Evolutionary conservation across 768 basidiomycete species (phyloP), one percentile per base, ranked within the genome.

Genomic region (Dioszegia hungarica): DNA sequence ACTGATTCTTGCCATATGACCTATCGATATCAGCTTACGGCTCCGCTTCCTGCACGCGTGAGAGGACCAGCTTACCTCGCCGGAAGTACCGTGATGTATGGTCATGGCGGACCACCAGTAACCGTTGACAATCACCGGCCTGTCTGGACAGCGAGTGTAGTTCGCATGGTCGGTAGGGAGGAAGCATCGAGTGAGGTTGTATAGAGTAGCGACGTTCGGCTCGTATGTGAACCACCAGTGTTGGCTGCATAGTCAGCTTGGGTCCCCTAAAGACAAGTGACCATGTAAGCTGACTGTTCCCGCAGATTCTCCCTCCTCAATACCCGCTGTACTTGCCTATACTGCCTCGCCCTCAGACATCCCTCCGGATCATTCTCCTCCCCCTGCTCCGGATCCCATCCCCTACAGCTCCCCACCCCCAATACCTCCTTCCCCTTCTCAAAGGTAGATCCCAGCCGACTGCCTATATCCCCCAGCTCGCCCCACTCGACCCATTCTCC

Each of bases 61-160:
- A 12, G 11, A 8, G 5, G n/a, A 31, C 3, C n/a, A 54, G 40
- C 56, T 39, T 27, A 57, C 56, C 46, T 72, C 70, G 22, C 70
- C 70, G 3, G 66, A 61, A 1, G 66, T 67, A 1, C 47, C 57
- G 3, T 60, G 57, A 1, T 38, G 40, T 3, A 63, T 28, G 4
- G 57, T 54, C 28, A 59, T 56, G 12, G 70, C 65, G 2, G 65
- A 63, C 40, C 69, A 72, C 67, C 68, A 69, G 52, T 62, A 72
- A 14, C 68, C 68, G n/a, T 53, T 60, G 20, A 72, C 17, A 22
- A 72, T 57, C 12, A 72, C 47, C 17, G 70, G 70, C 33, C 56
- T 54, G 20, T 56, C 54, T 19, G 60, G 65, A 39, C 70, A 72
- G 10, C 24, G 15, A 15, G 25, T 65, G 34, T 55, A 60, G 20